Evolutionary conservation across 352 stramenopile species (phyloP).

Genomic region (Globisporangium parvum): DNA sequence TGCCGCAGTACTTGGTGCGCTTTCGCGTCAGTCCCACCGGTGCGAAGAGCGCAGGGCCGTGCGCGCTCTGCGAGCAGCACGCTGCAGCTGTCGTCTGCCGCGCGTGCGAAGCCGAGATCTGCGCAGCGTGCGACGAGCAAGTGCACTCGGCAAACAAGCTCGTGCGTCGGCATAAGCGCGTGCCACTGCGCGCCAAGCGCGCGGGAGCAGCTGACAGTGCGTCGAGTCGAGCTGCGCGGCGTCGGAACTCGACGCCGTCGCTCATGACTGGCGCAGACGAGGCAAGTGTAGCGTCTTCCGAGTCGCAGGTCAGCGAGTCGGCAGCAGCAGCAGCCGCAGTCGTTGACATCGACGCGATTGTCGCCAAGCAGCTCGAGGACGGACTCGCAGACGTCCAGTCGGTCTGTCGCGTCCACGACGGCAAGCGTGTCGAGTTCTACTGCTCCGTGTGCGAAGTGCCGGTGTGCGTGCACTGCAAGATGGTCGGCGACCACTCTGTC

Average conservation of each 20-base stretch:
- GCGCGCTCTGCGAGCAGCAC: slow-evolving; percentile 60
- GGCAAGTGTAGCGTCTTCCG: background rate
- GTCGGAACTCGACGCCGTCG: slow-evolving; percentile 29
- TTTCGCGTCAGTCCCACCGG: slow-evolving; percentile 42
- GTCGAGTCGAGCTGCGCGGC: slow-evolving; percentile 15
- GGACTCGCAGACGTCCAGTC: slow-evolving; percentile 22
- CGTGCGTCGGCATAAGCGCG: slow-evolving; percentile 58
- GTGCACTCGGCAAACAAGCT: slow-evolving; percentile 82
- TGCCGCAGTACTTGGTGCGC: slow-evolving; percentile 67
- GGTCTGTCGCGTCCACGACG: slow-evolving; percentile 34
- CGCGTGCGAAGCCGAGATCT: slow-evolving; percentile 67
- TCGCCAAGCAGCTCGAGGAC: slow-evolving; percentile 48
- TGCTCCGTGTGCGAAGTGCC: slow-evolving; percentile 51
- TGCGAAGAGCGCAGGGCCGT: slow-evolving; percentile 21
- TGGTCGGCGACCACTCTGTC: slow-evolving; percentile 71
- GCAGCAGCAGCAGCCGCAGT: too few relatives aligned
- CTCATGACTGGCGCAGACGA: slow-evolving; percentile 4
- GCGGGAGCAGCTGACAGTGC: background rate
- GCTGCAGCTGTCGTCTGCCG: slow-evolving; percentile 43
- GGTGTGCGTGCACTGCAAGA: slow-evolving; percentile 79
- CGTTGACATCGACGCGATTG: slow-evolving; percentile 22
- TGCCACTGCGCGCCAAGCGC: slow-evolving; percentile 16
- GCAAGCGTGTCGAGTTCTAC: slow-evolving; percentile 74
- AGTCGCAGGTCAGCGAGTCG: background rate
- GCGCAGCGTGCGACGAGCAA: slow-evolving; percentile 51